Conservation (phyloP, 441 rosid species). For the Geranium incanum region DNA sequence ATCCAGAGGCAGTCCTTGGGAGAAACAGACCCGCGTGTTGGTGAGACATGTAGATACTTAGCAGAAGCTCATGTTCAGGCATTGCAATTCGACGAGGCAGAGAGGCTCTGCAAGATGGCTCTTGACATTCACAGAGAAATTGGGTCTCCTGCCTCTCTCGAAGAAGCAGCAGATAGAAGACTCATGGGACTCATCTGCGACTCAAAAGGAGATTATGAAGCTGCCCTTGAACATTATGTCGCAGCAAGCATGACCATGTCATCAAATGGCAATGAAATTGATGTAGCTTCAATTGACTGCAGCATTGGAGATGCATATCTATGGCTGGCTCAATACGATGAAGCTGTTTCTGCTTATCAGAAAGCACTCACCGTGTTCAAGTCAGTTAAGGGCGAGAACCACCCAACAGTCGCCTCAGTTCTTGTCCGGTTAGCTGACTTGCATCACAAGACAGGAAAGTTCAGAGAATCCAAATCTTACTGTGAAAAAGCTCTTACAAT, state of each 20-base stretch:
- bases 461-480: conserved; percentile 68
- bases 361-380: conserved; percentile 75
- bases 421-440: conserved; percentile 78
- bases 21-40: conserved; percentile 57
- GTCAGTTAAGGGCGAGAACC: conserved; percentile 68
- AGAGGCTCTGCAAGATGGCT: conserved; percentile 64
- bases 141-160: conserved; percentile 50
- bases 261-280: conserved; percentile 53
- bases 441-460: conserved; percentile 65
- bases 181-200: conserved; percentile 81
- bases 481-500: conserved; percentile 78
- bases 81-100: conserved; percentile 73
- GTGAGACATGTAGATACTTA: conserved; percentile 68
- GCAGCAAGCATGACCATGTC: conserved; percentile 87
- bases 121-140: conserved; percentile 63
- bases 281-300: conserved; percentile 71
- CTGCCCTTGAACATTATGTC: conserved; percentile 78
- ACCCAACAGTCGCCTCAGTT: conserved; percentile 73
- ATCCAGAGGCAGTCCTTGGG: conserved; percentile 77
- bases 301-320: conserved; percentile 90
- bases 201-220: conserved; percentile 65
- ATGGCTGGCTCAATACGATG: conserved; percentile 72
- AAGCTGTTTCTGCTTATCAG: conserved; percentile 75
- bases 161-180: conserved; percentile 81
- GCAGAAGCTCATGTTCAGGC: conserved; percentile 90